Evolutionary conservation across 2,329 filamentous ascomycete species (phyloP).

Genomic region (Simplicillium sp.): DNA sequence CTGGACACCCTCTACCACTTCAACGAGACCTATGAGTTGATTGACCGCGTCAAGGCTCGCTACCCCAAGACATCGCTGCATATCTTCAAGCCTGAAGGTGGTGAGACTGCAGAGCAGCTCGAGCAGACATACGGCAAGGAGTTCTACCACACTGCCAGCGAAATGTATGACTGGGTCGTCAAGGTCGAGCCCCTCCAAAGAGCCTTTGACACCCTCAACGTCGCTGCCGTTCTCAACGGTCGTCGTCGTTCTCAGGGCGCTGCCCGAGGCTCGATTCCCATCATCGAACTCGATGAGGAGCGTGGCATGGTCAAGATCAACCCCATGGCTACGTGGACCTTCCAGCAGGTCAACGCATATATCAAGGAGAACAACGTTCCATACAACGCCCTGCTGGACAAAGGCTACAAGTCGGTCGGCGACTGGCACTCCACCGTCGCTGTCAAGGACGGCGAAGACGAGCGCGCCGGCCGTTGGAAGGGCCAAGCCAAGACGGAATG

Average conservation of each 20-base stretch:
- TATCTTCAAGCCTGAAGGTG: conserved; percentile 77
- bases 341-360: conserved; percentile 82
- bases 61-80: conserved; percentile 79
- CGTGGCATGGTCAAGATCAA: conserved; percentile 94
- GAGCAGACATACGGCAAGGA: conserved; percentile 70
- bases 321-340: conserved; percentile 89
- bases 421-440: conserved; percentile 97
- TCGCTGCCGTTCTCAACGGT: conserved; percentile 86
- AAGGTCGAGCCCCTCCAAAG: conserved; percentile 96
- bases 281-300: conserved; percentile 85
- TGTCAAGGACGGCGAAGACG: conserved; percentile 84
- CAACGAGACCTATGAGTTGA: conserved; percentile 62
- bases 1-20: conserved; percentile 81
- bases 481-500: conserved; percentile 94
- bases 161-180: conserved; percentile 92
- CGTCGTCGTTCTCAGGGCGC: conserved; percentile 87
- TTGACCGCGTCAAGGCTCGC: conserved; percentile 62
- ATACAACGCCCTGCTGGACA: conserved; percentile 85
- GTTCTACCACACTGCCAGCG: conserved; percentile 76
- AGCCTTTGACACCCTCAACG: conserved; percentile 77
- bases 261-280: conserved; percentile 79
- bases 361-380: conserved; percentile 79
- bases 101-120: conserved; percentile 66
- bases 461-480: conserved; percentile 95
- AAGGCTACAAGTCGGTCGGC: conserved; percentile 95